Evolutionary conservation across 495 filamentous ascomycete genomes (phyloP).

Genomic region (Amorphotheca resinae): DNA sequence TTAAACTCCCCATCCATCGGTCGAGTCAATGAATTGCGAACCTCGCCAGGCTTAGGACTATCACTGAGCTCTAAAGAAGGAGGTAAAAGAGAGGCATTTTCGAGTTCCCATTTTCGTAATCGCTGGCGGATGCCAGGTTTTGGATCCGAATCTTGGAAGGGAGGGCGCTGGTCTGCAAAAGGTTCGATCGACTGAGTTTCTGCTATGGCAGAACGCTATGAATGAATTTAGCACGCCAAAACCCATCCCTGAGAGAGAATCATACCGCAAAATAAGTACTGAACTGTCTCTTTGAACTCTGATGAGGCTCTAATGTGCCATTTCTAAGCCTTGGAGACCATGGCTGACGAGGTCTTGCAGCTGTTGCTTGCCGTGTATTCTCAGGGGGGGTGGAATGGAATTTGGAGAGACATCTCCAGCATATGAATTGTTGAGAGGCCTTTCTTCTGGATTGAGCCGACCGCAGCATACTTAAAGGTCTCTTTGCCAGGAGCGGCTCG

Average conservation of each 20-base stretch:
- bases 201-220: not conserved
- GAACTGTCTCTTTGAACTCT: slow-evolving; percentile 2
- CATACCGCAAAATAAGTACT: not conserved
- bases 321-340: not conserved
- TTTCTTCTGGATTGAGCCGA: slow-evolving; percentile 1
- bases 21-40: slow-evolving; percentile 21
- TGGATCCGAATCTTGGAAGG: not conserved
- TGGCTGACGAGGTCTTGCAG: not conserved
- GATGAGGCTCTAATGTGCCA: not conserved
- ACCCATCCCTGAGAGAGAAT: not conserved
- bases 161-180: not conserved
- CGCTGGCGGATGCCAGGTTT: slow-evolving; percentile 31
- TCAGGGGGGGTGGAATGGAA: not conserved
- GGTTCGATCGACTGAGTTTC: not conserved
- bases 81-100: slow-evolving; percentile 13
- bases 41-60: slow-evolving; percentile 22
- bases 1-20: slow-evolving; percentile 15
- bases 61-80: slow-evolving; percentile 22
- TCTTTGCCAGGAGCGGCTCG: not conserved
- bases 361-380: not conserved
- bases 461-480: slow-evolving; percentile 7
- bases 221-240: not conserved
- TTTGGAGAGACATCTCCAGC: slow-evolving; percentile 15
- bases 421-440: slow-evolving; percentile 5
- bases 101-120: slow-evolving; percentile 39